A percentile compares a stretch with the other conserved stretches of the same genome.
These are phyloP conservation scores for Collybiopsis luxurians DNA, from an alignment of 768 basidiomycete species.

Conservation along the genomic window DNA sequence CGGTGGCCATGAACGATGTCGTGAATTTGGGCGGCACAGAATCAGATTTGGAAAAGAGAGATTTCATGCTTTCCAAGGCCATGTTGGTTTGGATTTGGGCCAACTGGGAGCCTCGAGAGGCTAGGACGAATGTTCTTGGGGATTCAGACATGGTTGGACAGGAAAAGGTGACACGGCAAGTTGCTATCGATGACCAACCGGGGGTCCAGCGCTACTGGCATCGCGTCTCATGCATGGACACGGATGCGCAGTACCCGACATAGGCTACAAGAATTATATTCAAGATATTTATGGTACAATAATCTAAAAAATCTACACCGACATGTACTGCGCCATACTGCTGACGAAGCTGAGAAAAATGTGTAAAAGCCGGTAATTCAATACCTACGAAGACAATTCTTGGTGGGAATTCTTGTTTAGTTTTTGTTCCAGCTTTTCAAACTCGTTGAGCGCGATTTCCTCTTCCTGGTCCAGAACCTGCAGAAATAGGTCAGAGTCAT, in stretches of 20 bases:
- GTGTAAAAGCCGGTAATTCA: constrained; percentile 4
- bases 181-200: background rate
- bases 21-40: constrained; percentile 37
- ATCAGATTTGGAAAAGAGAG: constrained; percentile 43
- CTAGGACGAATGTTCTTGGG: constrained; percentile 65
- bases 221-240: too few species aligned
- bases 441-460: constrained; percentile 81
- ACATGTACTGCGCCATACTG: constrained; percentile 86
- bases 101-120: constrained; percentile 84
- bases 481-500: background rate
- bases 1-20: constrained; percentile 55
- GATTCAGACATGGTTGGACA: constrained; percentile 5
- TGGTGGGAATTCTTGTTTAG: constrained; percentile 43
- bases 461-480: constrained; percentile 93
- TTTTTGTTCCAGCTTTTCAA: constrained; percentile 80
- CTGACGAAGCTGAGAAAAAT: constrained; percentile 11
- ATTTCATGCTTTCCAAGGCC: constrained; percentile 63
- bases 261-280: background rate
- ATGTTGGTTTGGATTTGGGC: constrained; percentile 88
- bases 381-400: constrained; percentile 36
- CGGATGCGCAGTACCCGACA: too few species aligned
- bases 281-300: background rate
- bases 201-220: background rate
- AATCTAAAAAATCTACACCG: constrained; percentile 40
- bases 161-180: background rate